These are phyloP conservation scores for Komagataella phaffii DNA, from an alignment of 805 yeast species.

Conservation along the genomic window DNA sequence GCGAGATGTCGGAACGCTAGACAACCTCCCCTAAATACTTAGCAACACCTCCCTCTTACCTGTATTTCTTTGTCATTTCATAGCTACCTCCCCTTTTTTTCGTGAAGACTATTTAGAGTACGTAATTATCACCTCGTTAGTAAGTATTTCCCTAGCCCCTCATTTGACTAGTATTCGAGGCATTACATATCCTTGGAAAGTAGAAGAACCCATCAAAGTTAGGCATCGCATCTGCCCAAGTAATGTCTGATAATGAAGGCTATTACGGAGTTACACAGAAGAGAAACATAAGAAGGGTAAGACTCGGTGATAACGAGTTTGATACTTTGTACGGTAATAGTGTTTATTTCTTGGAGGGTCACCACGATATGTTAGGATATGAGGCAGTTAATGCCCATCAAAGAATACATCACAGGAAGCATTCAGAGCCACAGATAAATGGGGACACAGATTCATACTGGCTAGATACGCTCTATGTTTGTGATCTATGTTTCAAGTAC, in stretches of 20 bases:
- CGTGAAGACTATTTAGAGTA: no score
- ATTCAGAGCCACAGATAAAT: slow-evolving; percentile 5
- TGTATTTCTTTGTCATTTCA: no score
- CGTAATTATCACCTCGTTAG: no score
- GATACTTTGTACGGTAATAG: slow-evolving; percentile 85
- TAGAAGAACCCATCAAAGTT: background rate
- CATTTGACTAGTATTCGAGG: background rate
- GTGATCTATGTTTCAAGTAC: slow-evolving; percentile 80
- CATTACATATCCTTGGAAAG: background rate
- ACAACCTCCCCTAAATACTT: background rate
- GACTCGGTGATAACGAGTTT: slow-evolving; percentile 54
- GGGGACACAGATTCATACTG: slow-evolving; percentile 22
- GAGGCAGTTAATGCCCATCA: slow-evolving; percentile 14
- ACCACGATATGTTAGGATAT: slow-evolving; percentile 32
- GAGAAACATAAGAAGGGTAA: slow-evolving; percentile 53
- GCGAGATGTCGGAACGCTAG: background rate
- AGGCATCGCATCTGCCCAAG: background rate
- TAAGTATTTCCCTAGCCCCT: background rate
- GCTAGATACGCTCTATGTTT: slow-evolving; percentile 54
- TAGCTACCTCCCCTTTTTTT: no score
- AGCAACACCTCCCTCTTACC: background rate
- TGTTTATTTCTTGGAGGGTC: slow-evolving; percentile 47
- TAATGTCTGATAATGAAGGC: slow-evolving; percentile 17
- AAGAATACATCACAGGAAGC: slow-evolving; percentile 1
- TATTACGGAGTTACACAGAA: slow-evolving; percentile 48